A percentile compares a stretch with the other conserved stretches of the same genome.
Evolutionary conservation across 2,329 filamentous ascomycete species (phyloP).

Genomic region (Colletotrichum salicis): DNA sequence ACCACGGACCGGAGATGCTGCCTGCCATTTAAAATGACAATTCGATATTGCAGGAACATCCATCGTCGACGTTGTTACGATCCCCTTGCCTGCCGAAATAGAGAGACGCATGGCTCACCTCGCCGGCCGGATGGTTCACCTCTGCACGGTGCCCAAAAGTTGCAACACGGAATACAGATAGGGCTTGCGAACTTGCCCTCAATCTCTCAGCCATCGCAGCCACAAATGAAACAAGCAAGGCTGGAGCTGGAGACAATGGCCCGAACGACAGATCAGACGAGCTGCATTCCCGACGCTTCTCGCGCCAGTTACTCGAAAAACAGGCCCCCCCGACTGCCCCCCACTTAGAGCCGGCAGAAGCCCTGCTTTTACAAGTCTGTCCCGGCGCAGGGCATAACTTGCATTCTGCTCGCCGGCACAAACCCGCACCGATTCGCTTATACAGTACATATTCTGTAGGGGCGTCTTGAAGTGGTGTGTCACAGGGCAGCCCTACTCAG

Average conservation of each 20-base stretch:
- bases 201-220: constrained; percentile 7
- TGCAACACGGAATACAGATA: not conserved
- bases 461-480: not conserved
- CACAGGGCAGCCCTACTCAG: constrained; percentile 25
- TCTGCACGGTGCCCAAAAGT: not conserved
- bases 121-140: constrained; percentile 1
- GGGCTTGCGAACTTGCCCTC: not conserved
- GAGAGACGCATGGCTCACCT: constrained; percentile 23
- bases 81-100: constrained; percentile 34
- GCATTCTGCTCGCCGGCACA: not conserved
- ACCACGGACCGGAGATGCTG: constrained; percentile 13
- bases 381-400: constrained; percentile 1
- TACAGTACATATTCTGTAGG: no score
- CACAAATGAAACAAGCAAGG: constrained; percentile 33
- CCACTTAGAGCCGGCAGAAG: constrained; percentile 22
- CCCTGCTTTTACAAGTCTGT: constrained; percentile 9
- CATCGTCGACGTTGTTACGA: constrained; percentile 2
- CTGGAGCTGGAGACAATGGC: constrained; percentile 21
- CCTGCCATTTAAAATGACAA: constrained; percentile 11
- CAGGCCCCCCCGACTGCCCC: constrained; percentile 6
- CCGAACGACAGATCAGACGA: constrained; percentile 30
- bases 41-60: constrained; percentile 29
- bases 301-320: constrained; percentile 28
- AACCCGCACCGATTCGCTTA: constrained; percentile 4
- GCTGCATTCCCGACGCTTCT: constrained; percentile 31